Conservation (phyloP, 257 asterid species). For the Forsythia suspensa region DNA sequence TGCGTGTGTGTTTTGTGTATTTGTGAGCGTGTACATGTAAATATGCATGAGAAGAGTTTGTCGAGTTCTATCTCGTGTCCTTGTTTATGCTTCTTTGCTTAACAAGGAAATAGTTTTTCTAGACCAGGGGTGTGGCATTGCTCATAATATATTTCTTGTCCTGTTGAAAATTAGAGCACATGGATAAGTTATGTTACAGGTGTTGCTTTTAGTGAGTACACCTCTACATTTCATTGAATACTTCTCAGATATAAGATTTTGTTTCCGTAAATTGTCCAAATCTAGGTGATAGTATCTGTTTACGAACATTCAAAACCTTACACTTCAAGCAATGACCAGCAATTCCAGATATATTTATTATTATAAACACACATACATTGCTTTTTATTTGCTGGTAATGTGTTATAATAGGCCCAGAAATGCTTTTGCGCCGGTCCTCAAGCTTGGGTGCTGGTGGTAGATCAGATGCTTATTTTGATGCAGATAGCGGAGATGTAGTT, state of each 20-base stretch:
- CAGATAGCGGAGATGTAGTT: constrained; percentile 74
- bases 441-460: constrained; percentile 38
- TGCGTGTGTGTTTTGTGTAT: not conserved
- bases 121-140: not conserved
- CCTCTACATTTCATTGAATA: not conserved
- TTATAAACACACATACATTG: not conserved
- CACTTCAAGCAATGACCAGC: not conserved
- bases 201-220: not conserved
- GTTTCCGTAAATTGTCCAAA: constrained; percentile 5
- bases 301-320: constrained; percentile 6
- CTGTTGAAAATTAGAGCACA: not conserved
- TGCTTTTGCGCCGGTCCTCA: constrained; percentile 79
- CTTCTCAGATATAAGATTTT: constrained; percentile 1
- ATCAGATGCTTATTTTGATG: constrained; percentile 56
- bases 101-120: not conserved
- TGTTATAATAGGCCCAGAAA: constrained; percentile 75
- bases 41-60: not conserved
- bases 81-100: not conserved
- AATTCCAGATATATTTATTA: not conserved
- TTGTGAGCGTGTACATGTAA: not conserved
- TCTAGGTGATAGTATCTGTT: not conserved
- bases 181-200: not conserved
- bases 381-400: constrained; percentile 23
- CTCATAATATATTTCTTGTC: not conserved
- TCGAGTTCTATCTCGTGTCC: not conserved